These are phyloP conservation scores for Penicillium daleae DNA, from an alignment of 495 filamentous ascomycete species.

Conservation along the genomic window DNA sequence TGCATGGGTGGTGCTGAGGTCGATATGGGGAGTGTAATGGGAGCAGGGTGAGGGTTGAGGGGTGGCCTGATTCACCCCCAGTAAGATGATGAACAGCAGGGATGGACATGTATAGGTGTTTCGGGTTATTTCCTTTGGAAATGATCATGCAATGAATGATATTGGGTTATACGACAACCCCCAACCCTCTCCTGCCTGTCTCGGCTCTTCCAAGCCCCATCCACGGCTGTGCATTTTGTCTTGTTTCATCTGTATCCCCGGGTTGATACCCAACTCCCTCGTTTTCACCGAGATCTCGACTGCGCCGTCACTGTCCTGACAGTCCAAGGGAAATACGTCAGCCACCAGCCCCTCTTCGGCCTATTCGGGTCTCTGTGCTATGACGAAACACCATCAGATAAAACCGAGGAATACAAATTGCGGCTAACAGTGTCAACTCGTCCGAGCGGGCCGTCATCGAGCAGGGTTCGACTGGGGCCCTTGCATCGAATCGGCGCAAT, in stretches of 20 bases:
- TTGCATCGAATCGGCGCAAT: neutral
- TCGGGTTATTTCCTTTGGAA: conserved; percentile 1
- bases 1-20: conserved; percentile 51
- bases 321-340: neutral
- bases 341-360: neutral
- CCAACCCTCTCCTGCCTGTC: neutral
- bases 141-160: conserved; percentile 2
- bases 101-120: conserved; percentile 1
- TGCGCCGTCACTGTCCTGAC: neutral
- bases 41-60: neutral
- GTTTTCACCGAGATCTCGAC: neutral
- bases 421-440: neutral
- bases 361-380: neutral
- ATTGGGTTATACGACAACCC: neutral
- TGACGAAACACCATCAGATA: conserved; percentile 7
- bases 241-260: neutral
- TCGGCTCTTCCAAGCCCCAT: neutral
- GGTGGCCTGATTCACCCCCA: neutral
- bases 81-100: neutral
- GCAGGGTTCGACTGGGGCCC: neutral
- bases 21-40: conserved; percentile 23
- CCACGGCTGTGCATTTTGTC: neutral
- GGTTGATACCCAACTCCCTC: neutral
- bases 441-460: neutral
- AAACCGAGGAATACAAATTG: neutral